Evolutionary conservation across 352 stramenopile species (phyloP), one percentile per base, ranked within the genome.

Genomic region (Blastocystis sp.): DNA sequence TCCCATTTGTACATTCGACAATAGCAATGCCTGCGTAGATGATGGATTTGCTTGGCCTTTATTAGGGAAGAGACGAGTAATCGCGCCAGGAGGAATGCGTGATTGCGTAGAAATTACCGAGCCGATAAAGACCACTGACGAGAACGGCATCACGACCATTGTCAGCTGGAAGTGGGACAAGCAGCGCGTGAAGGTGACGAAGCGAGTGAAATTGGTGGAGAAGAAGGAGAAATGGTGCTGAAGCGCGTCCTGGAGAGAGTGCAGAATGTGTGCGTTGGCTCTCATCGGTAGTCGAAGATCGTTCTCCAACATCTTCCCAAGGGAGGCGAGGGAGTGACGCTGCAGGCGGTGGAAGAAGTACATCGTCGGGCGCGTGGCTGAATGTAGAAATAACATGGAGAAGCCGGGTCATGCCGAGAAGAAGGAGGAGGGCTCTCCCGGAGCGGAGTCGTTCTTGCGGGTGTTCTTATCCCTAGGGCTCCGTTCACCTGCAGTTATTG

Each of bases 61-160:
- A 17, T 7, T 56, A 56, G 48, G 48, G 48, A 56, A 56, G 48
- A 56, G 5, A 56, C 5, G 48, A 56, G 48, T 56, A 56, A 14
- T 56, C 48, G 48, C 5, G 48, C 48, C 5, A 17, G 5, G 5
- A 7, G 14, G 48, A 56, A 14, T 7, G 14, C 5, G 14, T 56
- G 5, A 56, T 56, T 56, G 5, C 21, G 17, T 84, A 84, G 74
- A n/a, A 84, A 70, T 53, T 69, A 56, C 74, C 19, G 53, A n/a
- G 23, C 65, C 52, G 2, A 67, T 4, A 45, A 38, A 67, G 23
- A 67, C 23, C 17, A 69, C 66, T n/a, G 74, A 84, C 66, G 74
- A 84, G 53, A 69, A 84, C 52, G 74, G 74, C 38, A 70, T 84
- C n/a, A 66, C 43, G 23, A 84, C 74, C 9, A 69, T 70, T n/a